These are phyloP conservation scores for Fraxinus cuspidata DNA, from an alignment of 257 asterid genomes.

Conservation along the genomic window DNA sequence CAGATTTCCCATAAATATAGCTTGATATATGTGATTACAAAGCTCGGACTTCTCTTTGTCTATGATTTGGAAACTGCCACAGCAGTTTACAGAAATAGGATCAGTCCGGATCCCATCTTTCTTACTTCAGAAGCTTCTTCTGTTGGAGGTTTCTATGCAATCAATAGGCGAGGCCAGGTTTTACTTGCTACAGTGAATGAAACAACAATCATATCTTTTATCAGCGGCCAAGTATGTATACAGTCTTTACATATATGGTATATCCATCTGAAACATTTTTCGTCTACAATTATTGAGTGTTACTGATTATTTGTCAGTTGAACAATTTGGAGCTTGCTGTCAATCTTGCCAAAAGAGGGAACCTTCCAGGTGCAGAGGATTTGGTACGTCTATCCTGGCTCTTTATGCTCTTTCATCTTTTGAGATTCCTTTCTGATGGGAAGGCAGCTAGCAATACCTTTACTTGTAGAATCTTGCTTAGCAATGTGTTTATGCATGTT, in stretches of 20 bases:
- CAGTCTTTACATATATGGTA: slow-evolving; percentile 15
- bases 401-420: slow-evolving; percentile 9
- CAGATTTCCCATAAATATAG: slow-evolving; percentile 93
- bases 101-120: slow-evolving; percentile 97
- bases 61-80: slow-evolving; percentile 95
- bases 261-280: not conserved
- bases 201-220: slow-evolving; percentile 83
- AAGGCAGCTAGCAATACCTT: slow-evolving; percentile 6
- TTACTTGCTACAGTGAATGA: slow-evolving; percentile 94
- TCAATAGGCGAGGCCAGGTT: slow-evolving; percentile 96
- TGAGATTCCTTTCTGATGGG: slow-evolving; percentile 2
- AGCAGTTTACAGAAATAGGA: slow-evolving; percentile 95
- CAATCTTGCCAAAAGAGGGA: slow-evolving; percentile 97
- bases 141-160: slow-evolving; percentile 93
- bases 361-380: slow-evolving; percentile 98
- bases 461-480: slow-evolving; percentile 14
- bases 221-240: slow-evolving; percentile 92
- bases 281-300: slow-evolving; percentile 4
- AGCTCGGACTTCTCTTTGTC: slow-evolving; percentile 98
- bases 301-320: slow-evolving; percentile 53
- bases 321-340: slow-evolving; percentile 99
- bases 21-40: slow-evolving; percentile 89
- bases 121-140: slow-evolving; percentile 92
- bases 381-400: slow-evolving; percentile 55
- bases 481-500: slow-evolving; percentile 15